These are phyloP conservation scores for Trichoderma hamatum DNA, from an alignment of 2,329 filamentous ascomycete species.

Conservation along the genomic window DNA sequence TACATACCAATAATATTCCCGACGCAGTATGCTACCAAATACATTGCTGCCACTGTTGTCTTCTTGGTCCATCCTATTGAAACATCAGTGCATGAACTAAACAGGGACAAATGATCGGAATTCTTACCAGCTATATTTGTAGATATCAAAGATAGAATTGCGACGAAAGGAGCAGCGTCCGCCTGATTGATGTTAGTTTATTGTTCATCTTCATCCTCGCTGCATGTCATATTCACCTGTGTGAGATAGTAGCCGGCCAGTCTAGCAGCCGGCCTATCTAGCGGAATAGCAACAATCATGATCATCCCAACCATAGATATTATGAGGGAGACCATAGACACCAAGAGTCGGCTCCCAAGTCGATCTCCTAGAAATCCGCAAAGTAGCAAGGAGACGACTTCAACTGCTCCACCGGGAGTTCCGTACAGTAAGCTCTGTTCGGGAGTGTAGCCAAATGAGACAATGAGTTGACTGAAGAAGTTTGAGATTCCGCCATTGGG, in stretches of 20 bases:
- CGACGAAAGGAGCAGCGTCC: slow-evolving; percentile 34
- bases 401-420: slow-evolving; percentile 66
- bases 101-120: too few relatives aligned
- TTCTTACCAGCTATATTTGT: slow-evolving; percentile 42
- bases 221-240: slow-evolving; percentile 36
- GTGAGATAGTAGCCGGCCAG: slow-evolving; percentile 66
- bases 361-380: slow-evolving; percentile 43
- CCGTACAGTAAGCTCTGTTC: slow-evolving; percentile 67
- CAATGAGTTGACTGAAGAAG: slow-evolving; percentile 48
- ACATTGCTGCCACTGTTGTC: slow-evolving; percentile 53
- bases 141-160: slow-evolving; percentile 44
- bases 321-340: slow-evolving; percentile 29
- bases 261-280: slow-evolving; percentile 51
- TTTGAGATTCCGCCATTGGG: slow-evolving; percentile 32
- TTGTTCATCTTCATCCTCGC: slow-evolving; percentile 41
- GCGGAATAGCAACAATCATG: slow-evolving; percentile 28
- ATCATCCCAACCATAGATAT: slow-evolving; percentile 42
- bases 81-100: neutral
- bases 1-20: slow-evolving; percentile 59
- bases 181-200: slow-evolving; percentile 8
- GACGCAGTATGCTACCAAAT: slow-evolving; percentile 54
- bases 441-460: slow-evolving; percentile 64
- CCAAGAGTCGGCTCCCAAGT: slow-evolving; percentile 27
- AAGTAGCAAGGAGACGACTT: slow-evolving; percentile 60
- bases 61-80: slow-evolving; percentile 54